phyloP scores from a whole-genome alignment of 1,284 basidiomycete genomes.

The Sutorius eximius region DNA sequence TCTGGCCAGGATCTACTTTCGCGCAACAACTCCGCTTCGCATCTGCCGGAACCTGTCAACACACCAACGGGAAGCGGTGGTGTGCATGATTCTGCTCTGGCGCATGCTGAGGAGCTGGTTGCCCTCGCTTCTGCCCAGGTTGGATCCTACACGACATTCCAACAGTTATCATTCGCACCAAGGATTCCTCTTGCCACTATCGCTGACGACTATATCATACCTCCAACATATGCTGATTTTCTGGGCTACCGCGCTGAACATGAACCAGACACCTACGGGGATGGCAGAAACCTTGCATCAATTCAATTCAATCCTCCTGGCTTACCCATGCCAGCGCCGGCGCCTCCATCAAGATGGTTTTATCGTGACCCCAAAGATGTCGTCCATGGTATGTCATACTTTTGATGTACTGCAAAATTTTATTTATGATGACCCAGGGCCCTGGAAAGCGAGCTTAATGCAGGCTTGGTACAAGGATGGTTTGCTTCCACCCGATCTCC shows the following conservation, averaged over 20 bases:
- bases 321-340: constrained; percentile 64
- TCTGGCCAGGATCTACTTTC: constrained; percentile 28
- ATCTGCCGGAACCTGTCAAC: constrained; percentile 24
- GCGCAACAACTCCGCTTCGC: constrained; percentile 27
- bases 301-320: constrained; percentile 77
- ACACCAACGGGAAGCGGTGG: constrained; percentile 28
- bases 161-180: constrained; percentile 80
- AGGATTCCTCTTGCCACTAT: constrained; percentile 82
- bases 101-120: constrained; percentile 66
- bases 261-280: constrained; percentile 54
- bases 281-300: constrained; percentile 50
- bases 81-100: constrained; percentile 30
- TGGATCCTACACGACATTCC: constrained; percentile 85
- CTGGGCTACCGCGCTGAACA: constrained; percentile 63
- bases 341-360: constrained; percentile 70
- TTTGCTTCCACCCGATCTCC: constrained; percentile 73
- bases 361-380: constrained; percentile 78
- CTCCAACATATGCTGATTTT: constrained; percentile 80
- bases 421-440: constrained; percentile 48
- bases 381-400: constrained; percentile 60
- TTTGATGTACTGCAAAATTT: not conserved
- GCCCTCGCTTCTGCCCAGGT: constrained; percentile 65
- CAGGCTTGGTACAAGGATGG: constrained; percentile 84
- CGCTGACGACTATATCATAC: constrained; percentile 85
- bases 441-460: constrained; percentile 83